Conservation (phyloP, 2,329 filamentous ascomycete species). For the Fusarium austroafricanum region DNA sequence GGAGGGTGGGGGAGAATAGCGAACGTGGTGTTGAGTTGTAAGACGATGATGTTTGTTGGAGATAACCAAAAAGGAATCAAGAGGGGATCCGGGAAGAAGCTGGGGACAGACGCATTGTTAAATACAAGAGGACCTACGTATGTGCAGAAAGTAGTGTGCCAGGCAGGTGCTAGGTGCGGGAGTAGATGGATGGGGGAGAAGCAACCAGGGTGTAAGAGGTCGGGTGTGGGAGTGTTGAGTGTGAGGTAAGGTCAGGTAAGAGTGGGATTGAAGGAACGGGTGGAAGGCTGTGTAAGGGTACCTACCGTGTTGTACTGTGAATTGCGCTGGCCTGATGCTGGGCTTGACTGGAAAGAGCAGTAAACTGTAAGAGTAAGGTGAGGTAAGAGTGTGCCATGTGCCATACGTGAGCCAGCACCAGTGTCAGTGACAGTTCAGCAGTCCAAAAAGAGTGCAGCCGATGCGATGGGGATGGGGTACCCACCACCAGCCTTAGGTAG, state of each 20-base stretch:
- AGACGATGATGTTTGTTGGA: constrained; percentile 43
- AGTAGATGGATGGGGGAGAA: constrained; percentile 36
- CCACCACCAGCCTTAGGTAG: constrained; percentile 28
- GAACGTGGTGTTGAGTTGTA: constrained; percentile 56
- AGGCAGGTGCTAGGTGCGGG: constrained; percentile 24
- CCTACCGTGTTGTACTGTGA: constrained; percentile 25
- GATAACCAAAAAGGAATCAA: constrained; percentile 45
- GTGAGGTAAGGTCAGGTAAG: constrained; percentile 26
- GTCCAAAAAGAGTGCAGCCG: constrained; percentile 31
- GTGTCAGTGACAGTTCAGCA: constrained; percentile 26
- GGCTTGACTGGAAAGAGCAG: no score
- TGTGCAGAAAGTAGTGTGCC: not conserved
- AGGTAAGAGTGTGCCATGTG: constrained; percentile 29
- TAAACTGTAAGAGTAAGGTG: constrained; percentile 10
- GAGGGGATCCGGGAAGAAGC: constrained; percentile 44
- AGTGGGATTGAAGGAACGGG: constrained; percentile 36
- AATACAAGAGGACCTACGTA: constrained; percentile 44
- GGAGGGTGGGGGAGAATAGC: constrained; percentile 56
- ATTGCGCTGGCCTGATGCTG: not conserved
- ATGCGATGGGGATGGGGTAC: constrained; percentile 5
- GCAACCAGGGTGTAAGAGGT: constrained; percentile 30
- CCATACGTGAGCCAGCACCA: constrained; percentile 31
- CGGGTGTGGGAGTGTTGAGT: constrained; percentile 20
- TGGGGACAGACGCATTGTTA: constrained; percentile 47
- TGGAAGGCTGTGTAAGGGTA: constrained; percentile 42